Conservation (phyloP, 2,329 filamentous ascomycete species). For the Didymella arachidicola region DNA sequence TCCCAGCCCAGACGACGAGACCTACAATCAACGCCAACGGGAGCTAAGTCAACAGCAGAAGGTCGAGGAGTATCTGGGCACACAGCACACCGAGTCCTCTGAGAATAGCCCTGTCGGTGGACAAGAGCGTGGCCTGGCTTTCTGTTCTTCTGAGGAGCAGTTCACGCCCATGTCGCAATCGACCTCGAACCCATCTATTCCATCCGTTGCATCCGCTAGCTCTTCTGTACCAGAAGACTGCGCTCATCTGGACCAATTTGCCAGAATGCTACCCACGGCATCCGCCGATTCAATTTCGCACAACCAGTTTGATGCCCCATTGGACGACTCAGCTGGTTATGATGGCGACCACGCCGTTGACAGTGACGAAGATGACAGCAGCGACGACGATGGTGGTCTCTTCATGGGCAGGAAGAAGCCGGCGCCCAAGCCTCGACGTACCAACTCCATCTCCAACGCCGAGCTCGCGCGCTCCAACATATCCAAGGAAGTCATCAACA, state of each 20-base stretch:
- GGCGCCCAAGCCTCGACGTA: constrained; percentile 39
- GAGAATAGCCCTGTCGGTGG: constrained; percentile 53
- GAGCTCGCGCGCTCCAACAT: constrained; percentile 44
- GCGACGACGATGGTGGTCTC: constrained; percentile 52
- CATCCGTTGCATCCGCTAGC: constrained; percentile 58
- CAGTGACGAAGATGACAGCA: constrained; percentile 52
- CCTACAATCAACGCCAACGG: constrained; percentile 37
- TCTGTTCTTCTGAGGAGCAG: constrained; percentile 58
- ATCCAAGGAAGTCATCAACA: constrained; percentile 32
- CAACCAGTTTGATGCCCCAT: constrained; percentile 36
- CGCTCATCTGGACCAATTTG: constrained; percentile 26
- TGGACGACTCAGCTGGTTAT: constrained; percentile 50
- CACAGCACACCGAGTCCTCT: constrained; percentile 43
- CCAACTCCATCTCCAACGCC: constrained; percentile 50
- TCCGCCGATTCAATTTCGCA: constrained; percentile 50
- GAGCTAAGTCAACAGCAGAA: constrained; percentile 40
- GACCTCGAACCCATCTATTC: constrained; percentile 60
- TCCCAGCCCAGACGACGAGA: constrained; percentile 58
- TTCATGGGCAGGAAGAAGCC: constrained; percentile 51
- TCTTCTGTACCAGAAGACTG: constrained; percentile 55
- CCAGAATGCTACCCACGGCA: constrained; percentile 33
- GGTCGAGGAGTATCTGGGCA: constrained; percentile 42
- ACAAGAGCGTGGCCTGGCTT: constrained; percentile 44
- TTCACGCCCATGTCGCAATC: constrained; percentile 60
- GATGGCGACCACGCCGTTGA: constrained; percentile 53